Evolutionary conservation across 1,139 yeast genomes (phyloP).

Genomic region (Protomyces macrosporus): DNA sequence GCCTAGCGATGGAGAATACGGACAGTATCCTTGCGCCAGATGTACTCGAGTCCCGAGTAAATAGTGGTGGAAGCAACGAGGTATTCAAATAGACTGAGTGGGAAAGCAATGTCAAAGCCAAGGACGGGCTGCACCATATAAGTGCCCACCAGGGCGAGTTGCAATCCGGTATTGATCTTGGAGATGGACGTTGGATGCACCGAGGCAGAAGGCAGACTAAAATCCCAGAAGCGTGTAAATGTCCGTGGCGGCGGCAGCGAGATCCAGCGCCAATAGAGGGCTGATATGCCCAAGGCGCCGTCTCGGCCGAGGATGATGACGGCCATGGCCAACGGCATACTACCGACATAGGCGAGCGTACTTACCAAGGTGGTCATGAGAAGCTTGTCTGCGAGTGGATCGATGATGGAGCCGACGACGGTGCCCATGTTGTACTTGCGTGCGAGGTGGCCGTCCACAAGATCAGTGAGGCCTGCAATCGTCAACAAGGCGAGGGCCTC

Average conservation of each 20-base stretch:
- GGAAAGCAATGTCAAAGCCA: background rate
- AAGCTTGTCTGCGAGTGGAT: slow-evolving; percentile 92
- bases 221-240: slow-evolving; percentile 63
- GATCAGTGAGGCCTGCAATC: slow-evolving; percentile 85
- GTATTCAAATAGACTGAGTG: slow-evolving; percentile 43
- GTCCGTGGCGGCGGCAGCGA: slow-evolving; percentile 77
- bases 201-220: slow-evolving; percentile 75
- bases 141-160: slow-evolving; percentile 77
- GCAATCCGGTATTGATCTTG: slow-evolving; percentile 74
- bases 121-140: slow-evolving; percentile 13
- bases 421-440: slow-evolving; percentile 70
- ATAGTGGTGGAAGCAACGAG: slow-evolving; percentile 74
- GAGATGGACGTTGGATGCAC: slow-evolving; percentile 87
- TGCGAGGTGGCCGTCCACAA: slow-evolving; percentile 87
- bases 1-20: slow-evolving; percentile 40
- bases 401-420: slow-evolving; percentile 82
- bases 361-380: slow-evolving; percentile 82
- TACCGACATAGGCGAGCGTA: slow-evolving; percentile 63
- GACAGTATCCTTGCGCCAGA: slow-evolving; percentile 63
- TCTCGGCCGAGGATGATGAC: slow-evolving; percentile 79
- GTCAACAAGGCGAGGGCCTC: slow-evolving; percentile 68
- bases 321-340: slow-evolving; percentile 61
- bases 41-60: slow-evolving; percentile 71
- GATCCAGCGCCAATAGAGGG: slow-evolving; percentile 64
- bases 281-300: slow-evolving; percentile 65